phyloP scores from a whole-genome alignment of 2,329 filamentous ascomycete species.

The Bisporella sp. region DNA sequence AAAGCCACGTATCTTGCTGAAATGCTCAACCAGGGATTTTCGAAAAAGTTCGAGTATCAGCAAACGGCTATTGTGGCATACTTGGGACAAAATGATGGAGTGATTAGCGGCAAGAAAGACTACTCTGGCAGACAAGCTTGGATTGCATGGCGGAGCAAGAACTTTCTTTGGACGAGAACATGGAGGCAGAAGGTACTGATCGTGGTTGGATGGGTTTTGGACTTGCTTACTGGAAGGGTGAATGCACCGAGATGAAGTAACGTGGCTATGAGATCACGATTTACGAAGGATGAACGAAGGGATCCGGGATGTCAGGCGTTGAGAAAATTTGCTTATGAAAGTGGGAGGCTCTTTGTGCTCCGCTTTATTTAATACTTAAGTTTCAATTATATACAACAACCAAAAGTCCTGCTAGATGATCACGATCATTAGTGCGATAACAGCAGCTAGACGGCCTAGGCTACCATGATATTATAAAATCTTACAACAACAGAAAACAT shows the following conservation, averaged over 20 bases:
- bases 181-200: conserved; percentile 17
- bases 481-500: too few species aligned
- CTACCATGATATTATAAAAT: too few species aligned
- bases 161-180: conserved; percentile 15
- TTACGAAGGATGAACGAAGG: too few species aligned
- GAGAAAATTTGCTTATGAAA: too few species aligned
- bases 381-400: too few species aligned
- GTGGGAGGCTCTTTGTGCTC: too few species aligned
- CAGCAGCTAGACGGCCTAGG: too few species aligned
- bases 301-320: too few species aligned
- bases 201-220: conserved; percentile 14
- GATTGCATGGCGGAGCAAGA: conserved; percentile 18
- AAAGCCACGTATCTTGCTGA: conserved; percentile 12
- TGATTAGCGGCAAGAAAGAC: conserved; percentile 13
- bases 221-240: conserved; percentile 13
- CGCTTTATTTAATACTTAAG: too few species aligned
- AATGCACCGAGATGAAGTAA: conserved; percentile 9
- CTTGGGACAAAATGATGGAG: conserved; percentile 14
- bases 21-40: conserved; percentile 4
- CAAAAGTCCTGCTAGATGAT: too few species aligned
- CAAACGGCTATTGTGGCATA: conserved; percentile 15
- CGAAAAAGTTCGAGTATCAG: conserved; percentile 10
- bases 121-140: conserved; percentile 14
- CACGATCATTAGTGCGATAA: too few species aligned
- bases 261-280: too few species aligned